Base-by-base conservation (phyloP, 495 filamentous ascomycete species). In the Hypoxylon fragiforme region DNA sequence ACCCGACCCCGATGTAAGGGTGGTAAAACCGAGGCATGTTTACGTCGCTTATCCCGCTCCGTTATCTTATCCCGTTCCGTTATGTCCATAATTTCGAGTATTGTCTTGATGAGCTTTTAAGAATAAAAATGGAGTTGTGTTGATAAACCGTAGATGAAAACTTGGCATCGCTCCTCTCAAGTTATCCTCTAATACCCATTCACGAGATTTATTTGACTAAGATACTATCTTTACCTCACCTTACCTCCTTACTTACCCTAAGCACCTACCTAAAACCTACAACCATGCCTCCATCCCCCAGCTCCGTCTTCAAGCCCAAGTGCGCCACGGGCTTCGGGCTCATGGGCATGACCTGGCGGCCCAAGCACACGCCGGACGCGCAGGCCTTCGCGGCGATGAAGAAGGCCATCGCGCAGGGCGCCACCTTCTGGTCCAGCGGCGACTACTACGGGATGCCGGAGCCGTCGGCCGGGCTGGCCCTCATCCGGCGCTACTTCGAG, bases 361-460 rank as follows among this genome's bases (percentile, higher is more conserved):
- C 35, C 22, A 9, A 15, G 11, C 35, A 39, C 11, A 40, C 36
- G 6, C 60, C 82, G 6, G 72, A 83, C 30, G 76, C 81, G 18
- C 73, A 81, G 57, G 74, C 81, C 57, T 85, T 90, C 60, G 75
- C 81, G 36, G 77, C 82, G 2, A 76, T 90, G 67, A 80, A 78
- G 58, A 75, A 80, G 13, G 75, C 87, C 20, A 72, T 90, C 38
- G 66, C 69, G 18, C 67, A 70, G 2, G 85, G 86, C 15, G 68
- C 77, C 72, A 63, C 85, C 63, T 81, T 85, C 67, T 90, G 86
- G 86, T 89, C 88, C 54, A 85, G 73, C 18, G 85, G 84, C 46
- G 85, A 89, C 54, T 73, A 89, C 53, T 77, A 77, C 46, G 73
- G 74, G 16, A 44, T 41, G 12, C 7, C 8, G 18, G 43, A 60